Conservation (phyloP, 1,284 basidiomycete genomes). For the Sporisorium graminicola region DNA sequence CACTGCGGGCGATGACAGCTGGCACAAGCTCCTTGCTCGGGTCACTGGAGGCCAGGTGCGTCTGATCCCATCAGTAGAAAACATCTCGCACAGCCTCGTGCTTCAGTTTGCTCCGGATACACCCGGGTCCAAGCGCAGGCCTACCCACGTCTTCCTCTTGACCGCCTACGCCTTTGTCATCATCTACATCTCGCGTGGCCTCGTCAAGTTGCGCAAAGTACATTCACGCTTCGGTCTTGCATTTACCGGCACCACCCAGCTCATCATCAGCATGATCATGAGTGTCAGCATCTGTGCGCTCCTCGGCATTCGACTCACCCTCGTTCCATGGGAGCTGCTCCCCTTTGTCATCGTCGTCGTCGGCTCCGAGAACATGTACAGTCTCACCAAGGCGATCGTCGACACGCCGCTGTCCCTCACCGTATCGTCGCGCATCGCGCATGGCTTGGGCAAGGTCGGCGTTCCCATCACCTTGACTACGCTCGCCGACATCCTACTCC, state of each 20-base stretch:
- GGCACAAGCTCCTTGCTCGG: constrained; percentile 50
- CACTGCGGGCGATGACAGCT: constrained; percentile 25
- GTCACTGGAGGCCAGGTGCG: constrained; percentile 58
- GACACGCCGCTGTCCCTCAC: constrained; percentile 88
- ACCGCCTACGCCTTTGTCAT: constrained; percentile 86
- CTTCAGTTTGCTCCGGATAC: constrained; percentile 55
- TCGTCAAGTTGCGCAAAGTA: constrained; percentile 74
- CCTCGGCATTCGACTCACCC: constrained; percentile 83
- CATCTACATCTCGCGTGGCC: constrained; percentile 81
- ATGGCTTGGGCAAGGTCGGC: constrained; percentile 87
- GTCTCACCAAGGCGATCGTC: constrained; percentile 87
- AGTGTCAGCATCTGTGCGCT: constrained; percentile 90
- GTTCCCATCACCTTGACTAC: constrained; percentile 92
- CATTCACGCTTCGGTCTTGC: constrained; percentile 92
- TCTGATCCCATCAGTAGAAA: constrained; percentile 49
- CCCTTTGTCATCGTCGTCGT: constrained; percentile 95
- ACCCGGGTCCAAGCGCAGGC: constrained; percentile 29
- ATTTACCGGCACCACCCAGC: constrained; percentile 91
- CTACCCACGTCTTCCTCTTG: constrained; percentile 74
- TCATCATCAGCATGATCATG: constrained; percentile 90
- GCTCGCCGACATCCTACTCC: constrained; percentile 84
- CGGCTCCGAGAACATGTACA: constrained; percentile 97
- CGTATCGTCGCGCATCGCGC: constrained; percentile 90
- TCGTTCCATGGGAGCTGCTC: constrained; percentile 88
- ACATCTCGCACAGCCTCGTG: constrained; percentile 53